These are phyloP conservation scores for Clitopilus passeckerianus DNA, from an alignment of 768 basidiomycete genomes.

Conservation along the genomic window DNA sequence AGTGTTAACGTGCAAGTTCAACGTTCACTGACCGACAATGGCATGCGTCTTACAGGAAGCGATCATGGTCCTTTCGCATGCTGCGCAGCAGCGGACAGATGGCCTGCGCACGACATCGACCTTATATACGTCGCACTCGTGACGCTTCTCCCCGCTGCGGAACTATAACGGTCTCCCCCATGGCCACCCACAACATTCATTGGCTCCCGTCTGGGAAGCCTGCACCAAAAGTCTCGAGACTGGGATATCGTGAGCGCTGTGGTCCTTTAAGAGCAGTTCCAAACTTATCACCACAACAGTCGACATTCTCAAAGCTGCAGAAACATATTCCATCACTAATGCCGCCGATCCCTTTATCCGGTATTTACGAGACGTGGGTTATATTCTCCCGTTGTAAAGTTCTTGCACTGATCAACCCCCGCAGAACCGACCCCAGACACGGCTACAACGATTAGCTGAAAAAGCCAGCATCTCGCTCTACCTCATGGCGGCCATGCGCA, in stretches of 20 bases:
- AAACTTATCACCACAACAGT: conserved; percentile 3
- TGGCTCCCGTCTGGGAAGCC: neutral
- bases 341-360: conserved; percentile 14
- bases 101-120: neutral
- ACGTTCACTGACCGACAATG: no score
- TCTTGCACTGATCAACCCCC: neutral
- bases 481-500: conserved; percentile 13
- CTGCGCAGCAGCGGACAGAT: neutral
- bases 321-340: conserved; percentile 12
- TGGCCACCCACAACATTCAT: neutral
- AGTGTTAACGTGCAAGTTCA: no score
- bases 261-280: neutral
- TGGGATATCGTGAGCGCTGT: neutral
- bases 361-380: conserved; percentile 13
- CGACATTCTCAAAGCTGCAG: conserved; percentile 17
- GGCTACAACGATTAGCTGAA: neutral
- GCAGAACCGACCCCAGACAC: conserved; percentile 5
- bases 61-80: neutral
- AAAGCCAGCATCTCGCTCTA: conserved; percentile 1
- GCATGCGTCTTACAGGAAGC: neutral
- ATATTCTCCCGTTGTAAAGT: neutral
- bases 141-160: neutral
- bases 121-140: neutral
- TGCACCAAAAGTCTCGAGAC: neutral
- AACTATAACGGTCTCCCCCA: neutral